A percentile compares a stretch with the other conserved stretches of the same genome.
phyloP scores from a whole-genome alignment of 2,329 filamentous ascomycete species.

The Fusarium secorum region DNA sequence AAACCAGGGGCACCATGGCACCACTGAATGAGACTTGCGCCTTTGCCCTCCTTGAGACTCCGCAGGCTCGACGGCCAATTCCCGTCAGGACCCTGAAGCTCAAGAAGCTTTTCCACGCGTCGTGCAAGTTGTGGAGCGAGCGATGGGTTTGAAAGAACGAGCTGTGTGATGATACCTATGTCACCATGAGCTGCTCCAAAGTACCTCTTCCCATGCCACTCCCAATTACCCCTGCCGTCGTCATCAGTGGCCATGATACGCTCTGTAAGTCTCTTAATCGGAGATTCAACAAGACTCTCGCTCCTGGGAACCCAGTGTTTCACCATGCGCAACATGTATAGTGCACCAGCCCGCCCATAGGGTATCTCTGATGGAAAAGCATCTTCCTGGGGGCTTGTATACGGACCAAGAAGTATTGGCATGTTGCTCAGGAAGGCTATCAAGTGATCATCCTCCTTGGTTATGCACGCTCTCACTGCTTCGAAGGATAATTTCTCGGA shows the following conservation, averaged over 20 bases:
- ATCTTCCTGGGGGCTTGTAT: conserved; percentile 44
- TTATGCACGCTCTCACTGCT: conserved; percentile 55
- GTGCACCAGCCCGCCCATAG: conserved; percentile 71
- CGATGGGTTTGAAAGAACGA: conserved; percentile 65
- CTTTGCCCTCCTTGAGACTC: conserved; percentile 51
- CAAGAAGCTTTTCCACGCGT: conserved; percentile 63
- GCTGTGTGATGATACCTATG: conserved; percentile 75
- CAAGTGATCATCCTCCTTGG: conserved; percentile 49
- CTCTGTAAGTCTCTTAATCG: conserved; percentile 64
- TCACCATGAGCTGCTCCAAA: conserved; percentile 73
- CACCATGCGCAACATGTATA: conserved; percentile 73
- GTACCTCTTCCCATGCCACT: conserved; percentile 69
- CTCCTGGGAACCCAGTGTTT: conserved; percentile 62
- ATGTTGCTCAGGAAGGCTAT: conserved; percentile 52
- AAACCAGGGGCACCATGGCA: conserved; percentile 74
- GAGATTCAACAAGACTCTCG: conserved; percentile 57
- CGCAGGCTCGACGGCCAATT: conserved; percentile 68
- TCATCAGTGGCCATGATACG: conserved; percentile 63
- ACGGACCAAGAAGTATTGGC: conserved; percentile 44
- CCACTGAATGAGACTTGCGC: conserved; percentile 65
- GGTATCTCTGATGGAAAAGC: conserved; percentile 66
- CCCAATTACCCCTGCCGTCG: conserved; percentile 60
- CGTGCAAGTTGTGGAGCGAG: conserved; percentile 62
- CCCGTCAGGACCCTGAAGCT: conserved; percentile 66
- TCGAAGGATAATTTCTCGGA: conserved; percentile 58